Evolutionary conservation across 2,329 filamentous ascomycete species (phyloP).

Genomic region (Trichoderma harzianum): DNA sequence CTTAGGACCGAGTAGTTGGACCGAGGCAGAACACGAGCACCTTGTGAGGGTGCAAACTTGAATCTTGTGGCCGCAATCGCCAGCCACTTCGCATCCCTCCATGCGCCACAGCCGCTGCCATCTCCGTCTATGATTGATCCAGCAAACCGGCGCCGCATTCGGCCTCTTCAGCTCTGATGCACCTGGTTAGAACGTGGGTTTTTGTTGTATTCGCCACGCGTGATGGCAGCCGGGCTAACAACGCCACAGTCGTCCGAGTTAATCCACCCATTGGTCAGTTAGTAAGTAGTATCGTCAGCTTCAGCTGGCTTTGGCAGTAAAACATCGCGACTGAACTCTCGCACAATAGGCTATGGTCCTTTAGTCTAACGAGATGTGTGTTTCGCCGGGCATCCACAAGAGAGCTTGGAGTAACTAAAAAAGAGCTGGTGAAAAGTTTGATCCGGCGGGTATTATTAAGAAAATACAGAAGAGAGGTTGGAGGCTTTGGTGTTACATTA

Average conservation of each 20-base stretch:
- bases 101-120: background rate
- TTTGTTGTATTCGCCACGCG: background rate
- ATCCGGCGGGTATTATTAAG: background rate
- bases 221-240: background rate
- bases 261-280: background rate
- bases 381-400: background rate
- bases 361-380: background rate
- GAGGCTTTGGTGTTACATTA: background rate
- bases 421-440: background rate
- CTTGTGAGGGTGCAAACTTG: background rate
- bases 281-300: background rate
- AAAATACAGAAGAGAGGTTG: background rate
- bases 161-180: background rate
- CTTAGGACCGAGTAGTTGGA: background rate
- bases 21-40: background rate
- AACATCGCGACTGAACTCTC: background rate
- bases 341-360: background rate
- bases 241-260: background rate
- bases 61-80: background rate
- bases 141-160: background rate
- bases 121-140: background rate
- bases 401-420: background rate
- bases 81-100: background rate
- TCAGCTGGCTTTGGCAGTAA: background rate
- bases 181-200: background rate